Base-by-base conservation (phyloP, 805 yeast genomes). In the Saturnispora hagleri region DNA sequence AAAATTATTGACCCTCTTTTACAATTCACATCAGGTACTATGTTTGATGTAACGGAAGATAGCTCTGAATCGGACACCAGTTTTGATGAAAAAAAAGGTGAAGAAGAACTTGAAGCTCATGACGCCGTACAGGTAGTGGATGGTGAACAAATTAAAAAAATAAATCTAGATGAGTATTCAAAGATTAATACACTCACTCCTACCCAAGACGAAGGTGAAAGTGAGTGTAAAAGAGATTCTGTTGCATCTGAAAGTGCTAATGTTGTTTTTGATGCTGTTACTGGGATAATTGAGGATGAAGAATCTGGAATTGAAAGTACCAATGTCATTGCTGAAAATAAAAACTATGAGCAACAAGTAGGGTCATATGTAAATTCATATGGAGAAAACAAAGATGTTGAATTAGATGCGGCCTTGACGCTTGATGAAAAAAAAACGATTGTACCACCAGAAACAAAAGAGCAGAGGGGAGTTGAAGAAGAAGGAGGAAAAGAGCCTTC, bases 41-140 rank as follows among this genome's bases (percentile, higher is more conserved):
- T 48, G 46, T 48, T 48, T 42, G 51, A 49, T 13, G 51, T 46
- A 15, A n/a, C 46, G 6, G 46, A 43, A 27, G 35, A n/a, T 26
- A 20, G 13, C 13, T 38, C 42, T 38, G 42, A 38, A 18, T 18
- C 26, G 7, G 5, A 13, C 5, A 20, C 5, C 9, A 13, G 18
- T 2, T 31, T 13, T 3, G 13, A 4, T 38, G 41, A 15, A 45
- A 5, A 17, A 15, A 26, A 27, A 5, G 18, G 5, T 18, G 20
- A 48, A n/a, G 38, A 28, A 27, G 26, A 9, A 35, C 28, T 18
- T 17, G 24, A 10, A 15, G 18, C n/a, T 22, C 49, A 47, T 20
- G 51, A 36, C 35, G 40, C 22, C 20, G 44, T 34, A 33, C 35
- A 9, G 20, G 38, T 22, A 31, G 20, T 22, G n/a, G 36, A 27